Conservation (phyloP, 2,329 filamentous ascomycete genomes). For the Berkeleyomyces rouxiae region DNA sequence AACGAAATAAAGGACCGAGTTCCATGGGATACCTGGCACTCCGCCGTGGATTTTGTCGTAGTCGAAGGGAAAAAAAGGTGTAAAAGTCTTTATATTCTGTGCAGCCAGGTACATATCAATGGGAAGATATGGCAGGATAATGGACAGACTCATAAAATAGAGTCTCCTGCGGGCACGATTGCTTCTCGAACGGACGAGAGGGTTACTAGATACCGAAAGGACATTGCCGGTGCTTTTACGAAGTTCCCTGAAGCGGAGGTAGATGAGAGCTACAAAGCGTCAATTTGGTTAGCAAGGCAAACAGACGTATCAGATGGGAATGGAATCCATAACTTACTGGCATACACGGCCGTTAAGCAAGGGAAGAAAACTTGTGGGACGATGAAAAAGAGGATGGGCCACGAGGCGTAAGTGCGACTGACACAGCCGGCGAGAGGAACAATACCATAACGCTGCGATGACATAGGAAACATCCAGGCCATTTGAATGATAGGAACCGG, state of each 20-base stretch:
- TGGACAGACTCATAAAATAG: constrained; percentile 37
- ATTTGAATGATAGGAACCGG: constrained; percentile 34
- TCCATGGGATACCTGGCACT: constrained; percentile 26
- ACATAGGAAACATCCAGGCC: constrained; percentile 30
- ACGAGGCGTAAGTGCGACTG: constrained; percentile 27
- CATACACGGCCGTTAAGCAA: constrained; percentile 28
- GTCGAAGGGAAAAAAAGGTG: constrained; percentile 22
- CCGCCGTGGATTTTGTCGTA: constrained; percentile 26
- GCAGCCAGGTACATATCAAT: constrained; percentile 27
- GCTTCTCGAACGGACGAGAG: constrained; percentile 14
- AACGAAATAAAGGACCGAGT: constrained; percentile 29
- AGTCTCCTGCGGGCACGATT: constrained; percentile 34
- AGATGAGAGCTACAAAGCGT: constrained; percentile 27
- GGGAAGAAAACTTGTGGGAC: constrained; percentile 29
- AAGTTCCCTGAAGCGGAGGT: constrained; percentile 31
- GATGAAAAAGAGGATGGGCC: constrained; percentile 33
- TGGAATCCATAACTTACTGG: constrained; percentile 25
- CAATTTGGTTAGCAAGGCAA: neutral
- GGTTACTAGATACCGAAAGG: constrained; percentile 17
- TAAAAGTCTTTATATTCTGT: constrained; percentile 24
- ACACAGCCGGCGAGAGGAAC: constrained; percentile 34
- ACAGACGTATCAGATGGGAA: neutral
- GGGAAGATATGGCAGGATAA: constrained; percentile 35
- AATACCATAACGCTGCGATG: constrained; percentile 32
- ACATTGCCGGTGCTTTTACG: constrained; percentile 25